These are phyloP conservation scores for Pyrenophora tritici-repentis DNA, from an alignment of 2,329 filamentous ascomycete species.

Conservation along the genomic window DNA sequence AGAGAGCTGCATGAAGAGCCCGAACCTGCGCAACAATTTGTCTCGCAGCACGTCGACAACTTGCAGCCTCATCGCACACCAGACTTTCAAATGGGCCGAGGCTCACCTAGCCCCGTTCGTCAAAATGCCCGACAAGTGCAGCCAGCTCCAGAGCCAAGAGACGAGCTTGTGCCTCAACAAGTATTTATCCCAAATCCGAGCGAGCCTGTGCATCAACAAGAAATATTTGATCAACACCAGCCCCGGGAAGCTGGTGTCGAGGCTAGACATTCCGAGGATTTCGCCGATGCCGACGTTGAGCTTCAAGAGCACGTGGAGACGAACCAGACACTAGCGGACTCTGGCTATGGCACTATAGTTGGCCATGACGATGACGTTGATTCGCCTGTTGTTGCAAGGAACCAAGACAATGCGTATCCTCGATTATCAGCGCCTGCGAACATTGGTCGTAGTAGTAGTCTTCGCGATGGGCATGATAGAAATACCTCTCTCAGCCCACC, in stretches of 20 bases:
- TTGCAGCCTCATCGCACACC: slow-evolving; percentile 14
- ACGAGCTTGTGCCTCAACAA: slow-evolving; percentile 13
- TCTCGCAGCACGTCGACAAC: slow-evolving; percentile 25
- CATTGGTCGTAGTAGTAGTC: slow-evolving; percentile 18
- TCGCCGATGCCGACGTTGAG: slow-evolving; percentile 49
- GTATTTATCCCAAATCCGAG: slow-evolving; percentile 3
- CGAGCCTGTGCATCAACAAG: slow-evolving; percentile 1
- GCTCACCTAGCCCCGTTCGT: slow-evolving; percentile 27
- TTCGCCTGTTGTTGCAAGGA: slow-evolving; percentile 28
- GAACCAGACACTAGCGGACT: slow-evolving; percentile 21
- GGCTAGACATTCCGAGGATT: slow-evolving; percentile 47
- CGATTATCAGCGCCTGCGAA: slow-evolving; percentile 18
- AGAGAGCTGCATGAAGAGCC: slow-evolving; percentile 37
- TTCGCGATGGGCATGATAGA: slow-evolving; percentile 32
- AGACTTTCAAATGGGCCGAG: slow-evolving; percentile 14
- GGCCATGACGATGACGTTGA: slow-evolving; percentile 9
- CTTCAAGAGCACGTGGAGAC: slow-evolving; percentile 30
- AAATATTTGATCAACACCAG: slow-evolving; percentile 9
- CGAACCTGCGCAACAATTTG: slow-evolving; percentile 28
- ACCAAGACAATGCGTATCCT: slow-evolving; percentile 38
- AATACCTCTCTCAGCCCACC: slow-evolving; percentile 63
- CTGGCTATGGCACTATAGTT: slow-evolving; percentile 12
- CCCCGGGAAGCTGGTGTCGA: slow-evolving; percentile 14
- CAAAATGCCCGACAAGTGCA: slow-evolving; percentile 17
- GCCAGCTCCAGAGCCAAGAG: slow-evolving; percentile 15